Conservation (phyloP, 768 basidiomycete genomes). For the Ramaria sp. region DNA sequence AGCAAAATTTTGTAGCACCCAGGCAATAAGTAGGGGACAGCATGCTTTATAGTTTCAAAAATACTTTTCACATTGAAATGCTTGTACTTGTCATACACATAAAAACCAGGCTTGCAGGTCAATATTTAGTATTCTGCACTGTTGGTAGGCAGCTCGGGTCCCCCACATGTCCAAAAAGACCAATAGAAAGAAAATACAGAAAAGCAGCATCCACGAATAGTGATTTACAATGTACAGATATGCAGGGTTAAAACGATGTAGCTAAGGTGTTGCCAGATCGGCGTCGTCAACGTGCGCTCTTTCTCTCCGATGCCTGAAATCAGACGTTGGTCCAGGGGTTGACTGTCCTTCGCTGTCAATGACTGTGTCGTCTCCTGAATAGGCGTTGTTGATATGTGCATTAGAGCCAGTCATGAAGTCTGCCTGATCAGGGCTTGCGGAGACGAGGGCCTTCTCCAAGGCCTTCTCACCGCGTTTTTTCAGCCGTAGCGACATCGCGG, state of each 20-base stretch:
- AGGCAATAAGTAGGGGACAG: too few species aligned
- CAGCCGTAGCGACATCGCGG: slow-evolving; percentile 73
- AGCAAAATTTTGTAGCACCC: too few species aligned
- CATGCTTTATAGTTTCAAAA: too few species aligned
- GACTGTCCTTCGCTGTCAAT: slow-evolving; percentile 34
- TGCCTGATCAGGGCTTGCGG: slow-evolving; percentile 20
- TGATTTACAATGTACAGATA: not conserved
- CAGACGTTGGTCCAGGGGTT: slow-evolving; percentile 15
- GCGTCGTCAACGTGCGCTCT: not conserved
- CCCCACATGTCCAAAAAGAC: not conserved
- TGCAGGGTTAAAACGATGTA: not conserved
- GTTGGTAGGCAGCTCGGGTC: too few species aligned
- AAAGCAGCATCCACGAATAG: not conserved
- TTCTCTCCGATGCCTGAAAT: not conserved
- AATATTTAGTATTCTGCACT: too few species aligned
- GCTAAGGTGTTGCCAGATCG: not conserved
- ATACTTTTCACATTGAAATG: too few species aligned
- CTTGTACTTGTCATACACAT: too few species aligned
- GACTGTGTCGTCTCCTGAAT: slow-evolving; percentile 24
- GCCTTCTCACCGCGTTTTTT: slow-evolving; percentile 88
- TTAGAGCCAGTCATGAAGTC: slow-evolving; percentile 11
- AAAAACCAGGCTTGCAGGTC: too few species aligned
- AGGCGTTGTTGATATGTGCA: not conserved
- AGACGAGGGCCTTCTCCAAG: slow-evolving; percentile 45
- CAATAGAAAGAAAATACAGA: not conserved